Percentiles rank a stretch among this genome's conserved stretches.
Evolutionary conservation across 2,329 filamentous ascomycete genomes (phyloP).

Genomic region (Thelonectria blattea): DNA sequence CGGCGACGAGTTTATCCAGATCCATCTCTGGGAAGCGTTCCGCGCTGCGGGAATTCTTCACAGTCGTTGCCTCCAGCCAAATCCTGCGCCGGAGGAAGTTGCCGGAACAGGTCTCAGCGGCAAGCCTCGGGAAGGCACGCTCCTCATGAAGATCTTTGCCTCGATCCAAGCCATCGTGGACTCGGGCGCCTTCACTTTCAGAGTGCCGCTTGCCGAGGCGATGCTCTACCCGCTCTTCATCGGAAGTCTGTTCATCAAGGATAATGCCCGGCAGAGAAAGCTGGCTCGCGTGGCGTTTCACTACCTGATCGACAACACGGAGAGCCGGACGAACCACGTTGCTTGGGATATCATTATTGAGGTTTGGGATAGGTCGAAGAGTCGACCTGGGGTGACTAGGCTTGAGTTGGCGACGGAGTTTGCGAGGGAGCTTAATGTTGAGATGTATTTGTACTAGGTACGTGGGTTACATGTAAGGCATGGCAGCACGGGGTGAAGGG

Average conservation of each 20-base stretch:
- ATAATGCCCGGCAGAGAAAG: slow-evolving; percentile 5
- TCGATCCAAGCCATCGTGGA: slow-evolving; percentile 7
- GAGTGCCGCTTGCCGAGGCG: background rate
- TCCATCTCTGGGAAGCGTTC: slow-evolving; percentile 16
- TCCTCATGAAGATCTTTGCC: slow-evolving; percentile 11
- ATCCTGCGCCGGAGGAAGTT: background rate
- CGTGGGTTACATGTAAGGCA: background rate
- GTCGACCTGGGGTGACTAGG: background rate
- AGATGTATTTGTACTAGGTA: slow-evolving; percentile 10
- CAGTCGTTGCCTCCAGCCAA: slow-evolving; percentile 4
- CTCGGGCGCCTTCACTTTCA: slow-evolving; percentile 3
- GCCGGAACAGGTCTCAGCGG: too few relatives aligned
- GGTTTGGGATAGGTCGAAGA: slow-evolving; percentile 9
- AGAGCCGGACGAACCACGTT: slow-evolving; percentile 9
- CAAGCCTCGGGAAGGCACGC: background rate
- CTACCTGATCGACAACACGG: slow-evolving; percentile 3
- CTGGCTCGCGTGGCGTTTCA: slow-evolving; percentile 12
- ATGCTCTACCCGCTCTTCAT: slow-evolving; percentile 17
- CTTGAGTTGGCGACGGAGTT: slow-evolving; percentile 10
- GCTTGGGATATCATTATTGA: slow-evolving; percentile 12
- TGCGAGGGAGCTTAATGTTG: slow-evolving; percentile 9
- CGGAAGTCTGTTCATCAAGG: slow-evolving; percentile 1
- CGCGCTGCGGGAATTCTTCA: slow-evolving; percentile 10
- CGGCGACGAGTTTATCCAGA: slow-evolving; percentile 8
- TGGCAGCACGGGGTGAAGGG: background rate